These are phyloP conservation scores for Jatropha multifida DNA, from an alignment of 441 rosid species.

Conservation along the genomic window DNA sequence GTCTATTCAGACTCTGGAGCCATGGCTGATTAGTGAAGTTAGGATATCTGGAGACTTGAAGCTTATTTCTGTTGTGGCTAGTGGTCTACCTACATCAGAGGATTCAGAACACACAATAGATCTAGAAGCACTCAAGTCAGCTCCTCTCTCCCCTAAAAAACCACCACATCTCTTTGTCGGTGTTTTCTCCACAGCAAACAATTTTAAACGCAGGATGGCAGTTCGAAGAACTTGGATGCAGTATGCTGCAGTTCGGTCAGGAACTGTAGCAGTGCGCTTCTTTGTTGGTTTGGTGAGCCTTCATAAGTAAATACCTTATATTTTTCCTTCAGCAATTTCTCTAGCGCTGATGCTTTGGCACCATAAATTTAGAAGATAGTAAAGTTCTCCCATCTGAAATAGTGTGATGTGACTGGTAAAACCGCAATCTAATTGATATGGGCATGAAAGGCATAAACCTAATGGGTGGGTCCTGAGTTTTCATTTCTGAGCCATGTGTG, in stretches of 20 bases:
- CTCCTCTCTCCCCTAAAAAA: slow-evolving; percentile 49
- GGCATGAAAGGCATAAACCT: background rate
- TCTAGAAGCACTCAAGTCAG: slow-evolving; percentile 65
- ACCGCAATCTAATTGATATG: background rate
- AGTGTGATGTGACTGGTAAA: background rate
- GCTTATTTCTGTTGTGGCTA: slow-evolving; percentile 44
- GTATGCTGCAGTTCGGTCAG: slow-evolving; percentile 68
- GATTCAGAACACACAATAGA: slow-evolving; percentile 51
- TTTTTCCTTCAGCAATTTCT: background rate
- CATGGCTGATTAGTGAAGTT: slow-evolving; percentile 61
- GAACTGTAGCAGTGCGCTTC: slow-evolving; percentile 84
- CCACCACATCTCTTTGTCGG: slow-evolving; percentile 79
- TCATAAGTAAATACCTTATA: background rate
- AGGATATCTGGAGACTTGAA: slow-evolving; percentile 55
- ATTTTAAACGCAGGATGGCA: slow-evolving; percentile 94
- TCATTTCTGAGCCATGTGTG: background rate
- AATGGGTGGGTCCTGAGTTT: background rate
- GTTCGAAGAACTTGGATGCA: slow-evolving; percentile 99
- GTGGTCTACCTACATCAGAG: slow-evolving; percentile 61
- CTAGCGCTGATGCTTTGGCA: background rate
- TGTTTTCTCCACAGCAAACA: slow-evolving; percentile 92
- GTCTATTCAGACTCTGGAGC: slow-evolving; percentile 52
- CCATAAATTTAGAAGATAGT: background rate
- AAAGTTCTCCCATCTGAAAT: background rate
- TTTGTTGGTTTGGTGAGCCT: slow-evolving; percentile 95